Conservation (phyloP, 352 stramenopile species). For the Globisporangium viniferum region DNA sequence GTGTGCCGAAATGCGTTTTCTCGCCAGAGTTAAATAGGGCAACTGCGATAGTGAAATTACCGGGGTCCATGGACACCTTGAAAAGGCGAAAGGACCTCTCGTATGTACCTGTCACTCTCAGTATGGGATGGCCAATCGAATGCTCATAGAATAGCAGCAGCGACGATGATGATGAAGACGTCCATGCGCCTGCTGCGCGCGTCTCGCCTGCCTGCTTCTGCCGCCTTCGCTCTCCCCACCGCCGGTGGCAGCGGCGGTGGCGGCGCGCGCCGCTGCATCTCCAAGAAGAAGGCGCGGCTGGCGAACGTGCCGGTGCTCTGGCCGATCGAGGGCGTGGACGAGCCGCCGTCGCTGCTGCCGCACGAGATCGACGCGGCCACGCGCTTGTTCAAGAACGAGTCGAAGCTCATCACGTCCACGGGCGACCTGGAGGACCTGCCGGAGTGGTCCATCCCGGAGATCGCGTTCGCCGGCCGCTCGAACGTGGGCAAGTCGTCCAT, state of each 20-base stretch:
- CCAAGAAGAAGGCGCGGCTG: slow-evolving; percentile 62
- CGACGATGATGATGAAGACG: background rate
- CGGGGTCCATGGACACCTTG: too few species aligned
- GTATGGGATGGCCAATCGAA: too few species aligned
- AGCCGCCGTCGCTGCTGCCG: slow-evolving; percentile 40
- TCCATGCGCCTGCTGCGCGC: background rate
- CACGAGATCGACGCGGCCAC: slow-evolving; percentile 64
- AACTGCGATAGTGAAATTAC: too few species aligned
- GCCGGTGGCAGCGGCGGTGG: too few species aligned
- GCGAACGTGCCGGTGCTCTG: slow-evolving; percentile 43
- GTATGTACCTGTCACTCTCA: too few species aligned
- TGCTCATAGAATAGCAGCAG: too few species aligned
- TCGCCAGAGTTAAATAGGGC: too few species aligned
- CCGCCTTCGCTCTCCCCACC: background rate
- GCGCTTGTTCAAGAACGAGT: slow-evolving; percentile 53
- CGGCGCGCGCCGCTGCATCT: slow-evolving; percentile 17
- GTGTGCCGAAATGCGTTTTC: too few species aligned
- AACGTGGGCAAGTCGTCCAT: slow-evolving; percentile 89
- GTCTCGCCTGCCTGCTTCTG: background rate
- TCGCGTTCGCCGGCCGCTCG: slow-evolving; percentile 84
- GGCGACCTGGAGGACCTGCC: slow-evolving; percentile 55
- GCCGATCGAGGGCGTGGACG: slow-evolving; percentile 57
- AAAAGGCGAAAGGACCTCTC: too few species aligned
- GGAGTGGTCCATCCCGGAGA: slow-evolving; percentile 67
- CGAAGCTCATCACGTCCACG: slow-evolving; percentile 68